Evolutionary conservation across 805 yeast species (phyloP), one percentile per base, ranked within the genome.

Genomic region (Blastobotrys attinorum): DNA sequence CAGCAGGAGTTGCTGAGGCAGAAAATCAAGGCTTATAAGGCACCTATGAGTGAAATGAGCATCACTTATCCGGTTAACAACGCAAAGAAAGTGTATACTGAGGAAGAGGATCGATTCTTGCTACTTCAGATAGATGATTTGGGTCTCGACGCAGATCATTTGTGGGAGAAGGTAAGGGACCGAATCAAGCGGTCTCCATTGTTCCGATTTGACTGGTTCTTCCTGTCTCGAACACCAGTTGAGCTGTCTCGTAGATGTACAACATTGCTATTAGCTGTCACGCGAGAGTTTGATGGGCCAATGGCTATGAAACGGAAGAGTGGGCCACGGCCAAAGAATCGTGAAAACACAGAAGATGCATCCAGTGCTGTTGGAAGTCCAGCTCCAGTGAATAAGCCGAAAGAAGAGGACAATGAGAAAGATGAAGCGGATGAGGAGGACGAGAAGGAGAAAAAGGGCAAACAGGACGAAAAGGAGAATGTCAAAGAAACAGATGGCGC

Each of bases 71-170:
- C 95, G 3, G 87, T 94, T 8, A 70, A 75, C n/a, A 75, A 83
- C 3, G 67, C 81, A 4, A 76, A 76, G 55, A 77, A 79, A 57
- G 72, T 80, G 0, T 92, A 79, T 62, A 76, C 86, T 7, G 92
- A 84, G 36, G 95, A 83, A 47, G 97, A 90, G 58, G 98, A 90
- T 60, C 71, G 96, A 50, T 90, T 83, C 62, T 66, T 90, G 51
- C 64, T 92, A 45, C 75, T 87, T 5, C 85, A 83, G 65, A 66
- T 87, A 59, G 79, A 82, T 64, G 72, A 81, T 47, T 74, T 76
- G 55, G 98, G 98, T 0, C 62, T 88, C 21, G 95, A 86, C 51
- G 68, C 80, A 17, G 79, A 77, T 5, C 87, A 84, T 51, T 65
- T 89, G 4, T 83, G 77, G 56, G 97, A 90, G 45, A 60, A 73